Conservation (phyloP, 2,329 filamentous ascomycete genomes). For the Venturia oleaginea region DNA sequence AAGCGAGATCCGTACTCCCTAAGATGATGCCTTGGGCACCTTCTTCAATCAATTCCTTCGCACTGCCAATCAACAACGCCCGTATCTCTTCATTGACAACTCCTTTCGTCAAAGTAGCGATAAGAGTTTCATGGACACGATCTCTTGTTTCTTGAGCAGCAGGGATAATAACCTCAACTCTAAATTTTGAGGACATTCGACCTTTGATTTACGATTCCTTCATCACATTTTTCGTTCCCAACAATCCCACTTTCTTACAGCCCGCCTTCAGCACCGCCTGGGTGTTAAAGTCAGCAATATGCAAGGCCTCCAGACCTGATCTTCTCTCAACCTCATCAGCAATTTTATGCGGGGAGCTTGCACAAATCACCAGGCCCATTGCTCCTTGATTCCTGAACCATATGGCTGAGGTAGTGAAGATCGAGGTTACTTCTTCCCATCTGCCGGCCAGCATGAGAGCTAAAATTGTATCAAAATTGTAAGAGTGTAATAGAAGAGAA, state of each 20-base stretch:
- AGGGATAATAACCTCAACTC: too few species aligned
- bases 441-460: background rate
- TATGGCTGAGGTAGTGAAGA: background rate
- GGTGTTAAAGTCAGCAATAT: background rate
- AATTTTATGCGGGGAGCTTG: background rate
- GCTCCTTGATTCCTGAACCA: background rate
- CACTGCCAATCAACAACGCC: background rate
- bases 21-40: background rate
- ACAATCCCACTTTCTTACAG: too few species aligned
- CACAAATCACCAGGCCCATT: background rate
- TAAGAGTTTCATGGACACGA: too few species aligned
- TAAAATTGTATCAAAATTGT: too few species aligned
- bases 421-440: background rate
- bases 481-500: background rate
- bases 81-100: background rate
- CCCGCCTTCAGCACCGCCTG: too few species aligned
- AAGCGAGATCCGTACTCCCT: background rate
- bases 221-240: too few species aligned
- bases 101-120: too few species aligned
- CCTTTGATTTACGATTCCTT: too few species aligned
- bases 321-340: background rate
- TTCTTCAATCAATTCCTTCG: background rate
- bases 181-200: too few species aligned
- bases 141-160: too few species aligned
- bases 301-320: background rate